Evolutionary conservation across 306 rosid genomes (phyloP), one percentile per base, ranked within the genome.

Genomic region (Fragaria iinumae): DNA sequence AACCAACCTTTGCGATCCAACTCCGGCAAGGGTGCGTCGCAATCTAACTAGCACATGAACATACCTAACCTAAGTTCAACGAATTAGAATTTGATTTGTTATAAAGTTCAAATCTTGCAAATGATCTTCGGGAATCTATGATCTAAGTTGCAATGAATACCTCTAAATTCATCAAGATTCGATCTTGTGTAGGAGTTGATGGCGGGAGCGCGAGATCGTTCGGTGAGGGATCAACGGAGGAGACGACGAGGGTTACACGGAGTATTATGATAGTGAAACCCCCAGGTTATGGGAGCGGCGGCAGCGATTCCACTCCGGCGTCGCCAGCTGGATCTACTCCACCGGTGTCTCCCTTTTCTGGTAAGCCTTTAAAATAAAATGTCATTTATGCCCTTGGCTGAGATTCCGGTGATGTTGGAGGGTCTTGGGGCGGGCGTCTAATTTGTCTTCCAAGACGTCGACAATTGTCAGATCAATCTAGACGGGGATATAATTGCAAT

Each of bases 201-300:
- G 86, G 77, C 12, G 92, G 90, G 59, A 83, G 43, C 76, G 80
- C 55, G 84, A 85, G 89, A 80, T 69, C 89, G 9, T 87, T 67
- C 86, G 83, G 87, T 13, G 89, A 80, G 8, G 90, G 83, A 11
- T 32, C 91, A 5, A 0, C 87, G 21, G 83, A 82, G 82, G 89
- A 85, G 76, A 47, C 79, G 68, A 21, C 44, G 70, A 89, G 63
- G 77, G 93, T 93, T 25, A 91, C 98, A 1, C 89, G 96, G 70
- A 88, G 96, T 73, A 93, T 93, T 73, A 93, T 89, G 98, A 91
- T 93, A 77, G 81, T 91, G 52, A 93, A 83, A 59, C 98, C 98
- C 18, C 89, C 93, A 0, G 95, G 93, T 1, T 88, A 86, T 75
- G 90, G 83, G 74, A 85, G 74, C 73, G 92, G 87, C 62, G 88